A percentile compares a stretch with the other conserved stretches of the same genome.
These are phyloP conservation scores for Suillus subaureus DNA, from an alignment of 768 basidiomycete genomes.

Conservation along the genomic window DNA sequence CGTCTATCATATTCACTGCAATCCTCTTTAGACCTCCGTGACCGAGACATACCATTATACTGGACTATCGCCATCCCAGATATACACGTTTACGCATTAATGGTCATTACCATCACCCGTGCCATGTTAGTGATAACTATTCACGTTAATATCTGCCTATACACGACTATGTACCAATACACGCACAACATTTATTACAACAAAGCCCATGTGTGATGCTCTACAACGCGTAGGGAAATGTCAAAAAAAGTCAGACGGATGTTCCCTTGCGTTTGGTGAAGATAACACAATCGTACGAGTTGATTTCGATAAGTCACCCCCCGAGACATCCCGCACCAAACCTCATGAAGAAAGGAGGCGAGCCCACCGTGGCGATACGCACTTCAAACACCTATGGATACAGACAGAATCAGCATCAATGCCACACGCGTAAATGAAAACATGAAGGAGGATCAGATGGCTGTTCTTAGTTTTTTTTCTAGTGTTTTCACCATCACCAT, in stretches of 20 bases:
- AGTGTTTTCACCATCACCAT: slow-evolving; percentile 33
- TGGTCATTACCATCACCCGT: not conserved
- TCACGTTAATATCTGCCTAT: not conserved
- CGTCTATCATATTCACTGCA: not conserved
- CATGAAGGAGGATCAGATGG: slow-evolving; percentile 29
- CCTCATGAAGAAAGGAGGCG: not conserved
- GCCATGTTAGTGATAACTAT: not conserved
- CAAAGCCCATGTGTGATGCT: no score
- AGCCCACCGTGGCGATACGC: not conserved
- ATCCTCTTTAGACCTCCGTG: not conserved
- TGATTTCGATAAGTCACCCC: not conserved
- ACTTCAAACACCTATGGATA: not conserved
- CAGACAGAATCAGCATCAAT: not conserved
- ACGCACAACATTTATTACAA: not conserved
- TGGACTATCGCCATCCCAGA: not conserved
- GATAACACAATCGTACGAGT: not conserved
- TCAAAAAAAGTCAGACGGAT: not conserved
- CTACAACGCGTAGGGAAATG: not conserved
- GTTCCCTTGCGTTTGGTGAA: not conserved
- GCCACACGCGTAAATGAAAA: not conserved
- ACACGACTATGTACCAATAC: not conserved
- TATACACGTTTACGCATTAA: not conserved
- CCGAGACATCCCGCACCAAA: not conserved
- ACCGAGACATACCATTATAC: not conserved
- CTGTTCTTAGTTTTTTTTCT: slow-evolving; percentile 35